Evolutionary conservation across 1,284 basidiomycete genomes (phyloP), one percentile per base, ranked within the genome.

Genomic region (Rhodofomes roseus): DNA sequence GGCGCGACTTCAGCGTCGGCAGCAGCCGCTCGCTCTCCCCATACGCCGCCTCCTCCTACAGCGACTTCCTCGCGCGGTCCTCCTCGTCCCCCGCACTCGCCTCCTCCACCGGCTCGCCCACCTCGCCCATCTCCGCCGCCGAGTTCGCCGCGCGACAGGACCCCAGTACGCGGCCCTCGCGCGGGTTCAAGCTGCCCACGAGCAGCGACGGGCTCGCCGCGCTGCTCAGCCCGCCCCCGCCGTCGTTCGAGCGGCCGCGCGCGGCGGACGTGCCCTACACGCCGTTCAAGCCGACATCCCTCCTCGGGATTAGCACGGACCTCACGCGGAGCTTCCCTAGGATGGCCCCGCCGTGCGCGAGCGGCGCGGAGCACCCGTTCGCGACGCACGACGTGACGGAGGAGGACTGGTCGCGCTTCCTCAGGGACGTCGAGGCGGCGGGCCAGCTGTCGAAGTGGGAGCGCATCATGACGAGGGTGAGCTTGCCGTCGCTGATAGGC

Each of bases 361-460:
- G 60, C 1, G 50, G 20, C 9, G 57, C 59, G 7, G 71, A 71
- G 1, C 77, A 79, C 63, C 76, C 76, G 2, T 78, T 79, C 54
- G 60, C 60, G 7, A 66, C 69, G 18, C 73, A 74, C 63, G 76
- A 78, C 62, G 66, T 79, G 7, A 66, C 58, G 12, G 72, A 77
- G 63, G 58, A 57, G 8, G 77, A 79, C 62, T 79, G 77, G 77
- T 43, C 51, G 50, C 56, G 50, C 37, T 63, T 63, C 46, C 36
- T 63, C 57, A 54, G 59, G 36, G 56, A 62, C 44, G 36, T 59
- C 39, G 54, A 55, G 41, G 56, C 52, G 4, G 59, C 56, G 50
- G 54, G 51, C 48, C 40, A 51, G 58, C 58, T 64, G 20, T 62
- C 66, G 6, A 67, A 76, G 16, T 69, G 71, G 22, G 58, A 62